Evolutionary conservation across 306 rosid genomes (phyloP).

Genomic region (Chamaecrista fasciculata): DNA sequence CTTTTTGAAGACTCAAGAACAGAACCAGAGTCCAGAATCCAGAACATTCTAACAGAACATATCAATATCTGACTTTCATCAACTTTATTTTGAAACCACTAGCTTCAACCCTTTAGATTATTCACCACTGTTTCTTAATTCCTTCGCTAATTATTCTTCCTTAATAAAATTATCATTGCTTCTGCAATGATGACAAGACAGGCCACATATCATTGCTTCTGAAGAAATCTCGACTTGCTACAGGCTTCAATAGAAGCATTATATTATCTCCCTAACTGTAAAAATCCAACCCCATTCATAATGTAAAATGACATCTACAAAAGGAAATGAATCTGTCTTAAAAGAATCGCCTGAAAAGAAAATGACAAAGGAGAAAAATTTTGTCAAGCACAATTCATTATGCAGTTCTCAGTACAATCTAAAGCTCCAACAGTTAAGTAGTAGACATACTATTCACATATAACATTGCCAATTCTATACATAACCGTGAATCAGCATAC

Average conservation of each 20-base stretch:
- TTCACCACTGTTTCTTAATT: too few relatives aligned
- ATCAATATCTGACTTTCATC: not conserved
- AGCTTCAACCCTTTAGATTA: too few relatives aligned
- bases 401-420: not conserved
- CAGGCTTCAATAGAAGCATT: not conserved
- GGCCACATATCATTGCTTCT: not conserved
- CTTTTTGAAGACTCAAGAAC: not conserved
- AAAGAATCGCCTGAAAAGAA: too few relatives aligned
- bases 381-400: not conserved
- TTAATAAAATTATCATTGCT: too few relatives aligned
- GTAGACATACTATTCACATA: conserved; percentile 25
- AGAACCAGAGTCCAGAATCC: too few relatives aligned
- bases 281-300: not conserved
- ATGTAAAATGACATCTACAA: not conserved
- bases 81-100: not conserved
- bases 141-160: too few relatives aligned
- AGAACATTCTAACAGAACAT: too few relatives aligned
- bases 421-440: too few relatives aligned
- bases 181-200: not conserved
- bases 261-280: not conserved
- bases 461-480: conserved; percentile 8
- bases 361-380: not conserved
- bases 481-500: not conserved
- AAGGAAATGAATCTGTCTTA: too few relatives aligned
- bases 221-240: not conserved